Evolutionary conservation across 495 filamentous ascomycete genomes (phyloP).

Genomic region (Talaromyces ruber): DNA sequence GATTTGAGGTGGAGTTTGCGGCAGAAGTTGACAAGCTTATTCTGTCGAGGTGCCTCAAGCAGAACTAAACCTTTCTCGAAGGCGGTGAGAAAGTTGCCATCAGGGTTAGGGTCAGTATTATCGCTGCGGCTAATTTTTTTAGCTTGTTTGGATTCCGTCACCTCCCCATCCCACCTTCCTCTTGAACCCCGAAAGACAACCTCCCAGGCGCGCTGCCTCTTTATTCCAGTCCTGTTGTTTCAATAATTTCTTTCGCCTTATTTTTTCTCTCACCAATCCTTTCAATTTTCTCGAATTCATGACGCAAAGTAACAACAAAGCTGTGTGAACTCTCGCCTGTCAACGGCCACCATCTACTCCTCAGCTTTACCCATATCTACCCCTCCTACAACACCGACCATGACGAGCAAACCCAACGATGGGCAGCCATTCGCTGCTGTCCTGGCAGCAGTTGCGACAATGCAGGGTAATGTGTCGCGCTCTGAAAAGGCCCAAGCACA

Average conservation of each 20-base stretch:
- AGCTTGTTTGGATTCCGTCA: conserved; percentile 7
- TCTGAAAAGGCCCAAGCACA: conserved; percentile 82
- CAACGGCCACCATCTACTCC: background rate
- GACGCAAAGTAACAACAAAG: background rate
- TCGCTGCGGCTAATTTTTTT: conserved; percentile 1
- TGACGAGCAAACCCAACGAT: conserved; percentile 58
- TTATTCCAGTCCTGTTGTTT: background rate
- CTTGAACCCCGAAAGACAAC: background rate
- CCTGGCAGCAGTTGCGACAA: conserved; percentile 77
- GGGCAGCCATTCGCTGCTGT: conserved; percentile 74
- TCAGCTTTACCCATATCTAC: background rate
- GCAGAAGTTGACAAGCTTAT: background rate
- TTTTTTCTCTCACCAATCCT: background rate
- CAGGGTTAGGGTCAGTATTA: background rate
- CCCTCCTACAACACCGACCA: conserved; percentile 27
- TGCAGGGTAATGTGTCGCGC: conserved; percentile 76
- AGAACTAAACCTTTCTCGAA: too few species aligned
- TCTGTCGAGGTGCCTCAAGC: too few species aligned
- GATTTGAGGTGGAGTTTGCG: background rate
- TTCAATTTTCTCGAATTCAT: background rate
- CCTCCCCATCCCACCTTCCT: conserved; percentile 1
- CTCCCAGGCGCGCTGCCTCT: background rate
- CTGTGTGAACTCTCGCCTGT: background rate
- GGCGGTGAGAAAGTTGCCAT: background rate
- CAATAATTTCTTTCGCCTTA: background rate